Conservation (phyloP, 2,329 filamentous ascomycete species). For the Verticillium albo-atrum region DNA sequence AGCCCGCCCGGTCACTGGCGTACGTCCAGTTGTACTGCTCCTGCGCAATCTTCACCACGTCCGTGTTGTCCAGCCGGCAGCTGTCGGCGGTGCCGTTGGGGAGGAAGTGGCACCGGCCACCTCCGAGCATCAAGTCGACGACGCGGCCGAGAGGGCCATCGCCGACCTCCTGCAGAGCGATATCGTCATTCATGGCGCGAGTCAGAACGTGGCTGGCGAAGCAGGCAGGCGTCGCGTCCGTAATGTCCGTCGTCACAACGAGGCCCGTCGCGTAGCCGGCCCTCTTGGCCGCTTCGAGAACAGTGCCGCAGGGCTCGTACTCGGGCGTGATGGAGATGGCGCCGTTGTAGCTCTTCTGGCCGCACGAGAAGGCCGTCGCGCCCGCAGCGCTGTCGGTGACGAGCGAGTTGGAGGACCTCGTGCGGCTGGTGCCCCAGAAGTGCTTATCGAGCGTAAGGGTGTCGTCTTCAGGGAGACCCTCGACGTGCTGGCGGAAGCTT, state of each 20-base stretch:
- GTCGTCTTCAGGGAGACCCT: constrained; percentile 69
- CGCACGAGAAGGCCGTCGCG: constrained; percentile 93
- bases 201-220: constrained; percentile 85
- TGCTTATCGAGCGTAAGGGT: constrained; percentile 79
- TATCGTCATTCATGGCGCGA: constrained; percentile 79
- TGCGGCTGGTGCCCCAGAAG: constrained; percentile 85
- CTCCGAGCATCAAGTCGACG: constrained; percentile 89
- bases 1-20: constrained; percentile 64
- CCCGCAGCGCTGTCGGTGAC: constrained; percentile 97
- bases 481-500: constrained; percentile 75
- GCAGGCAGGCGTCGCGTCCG: constrained; percentile 92
- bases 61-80: constrained; percentile 73
- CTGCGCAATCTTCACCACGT: constrained; percentile 70
- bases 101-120: constrained; percentile 89
- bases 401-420: constrained; percentile 75
- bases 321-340: constrained; percentile 88
- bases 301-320: constrained; percentile 82
- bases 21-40: constrained; percentile 77
- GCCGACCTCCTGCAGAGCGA: constrained; percentile 88
- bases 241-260: constrained; percentile 91
- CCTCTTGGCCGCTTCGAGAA: constrained; percentile 86
- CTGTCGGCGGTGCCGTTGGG: constrained; percentile 76
- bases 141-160: constrained; percentile 80
- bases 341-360: constrained; percentile 90
- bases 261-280: constrained; percentile 90